A percentile compares a stretch with the other conserved stretches of the same genome.
Conservation (phyloP, 2,329 filamentous ascomycete genomes). For the Sporothrix euskadiensis region DNA sequence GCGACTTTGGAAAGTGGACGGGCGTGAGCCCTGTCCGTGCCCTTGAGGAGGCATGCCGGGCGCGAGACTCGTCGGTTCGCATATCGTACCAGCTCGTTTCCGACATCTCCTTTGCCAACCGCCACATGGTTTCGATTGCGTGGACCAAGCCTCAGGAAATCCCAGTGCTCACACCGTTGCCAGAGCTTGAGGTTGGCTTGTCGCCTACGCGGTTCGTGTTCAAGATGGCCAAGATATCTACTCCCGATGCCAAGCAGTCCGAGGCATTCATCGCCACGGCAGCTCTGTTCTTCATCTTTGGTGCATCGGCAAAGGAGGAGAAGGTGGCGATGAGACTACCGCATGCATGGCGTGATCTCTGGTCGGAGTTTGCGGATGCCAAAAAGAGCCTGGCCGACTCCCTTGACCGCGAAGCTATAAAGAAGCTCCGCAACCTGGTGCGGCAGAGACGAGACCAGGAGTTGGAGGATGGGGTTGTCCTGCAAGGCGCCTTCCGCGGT, state of each 20-base stretch:
- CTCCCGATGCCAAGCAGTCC: conserved; percentile 75
- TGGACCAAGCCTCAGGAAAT: conserved; percentile 75
- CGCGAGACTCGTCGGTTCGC: conserved; percentile 70
- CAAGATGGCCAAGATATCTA: conserved; percentile 73
- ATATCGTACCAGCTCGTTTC: conserved; percentile 71
- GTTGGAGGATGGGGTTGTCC: conserved; percentile 70
- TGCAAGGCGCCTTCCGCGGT: conserved; percentile 74
- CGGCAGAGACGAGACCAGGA: conserved; percentile 68
- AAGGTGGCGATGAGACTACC: conserved; percentile 80
- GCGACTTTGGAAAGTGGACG: conserved; percentile 81
- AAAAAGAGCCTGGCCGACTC: conserved; percentile 71
- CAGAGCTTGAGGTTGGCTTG: conserved; percentile 49
- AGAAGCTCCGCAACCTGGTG: conserved; percentile 68
- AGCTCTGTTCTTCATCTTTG: conserved; percentile 79
- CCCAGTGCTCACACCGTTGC: conserved; percentile 41
- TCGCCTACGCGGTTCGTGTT: conserved; percentile 60
- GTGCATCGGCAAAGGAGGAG: conserved; percentile 76
- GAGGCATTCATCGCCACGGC: conserved; percentile 82
- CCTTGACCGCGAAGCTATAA: conserved; percentile 67
- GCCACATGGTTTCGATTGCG: conserved; percentile 70
- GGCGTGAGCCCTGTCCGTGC: conserved; percentile 74
- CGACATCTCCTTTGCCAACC: conserved; percentile 70
- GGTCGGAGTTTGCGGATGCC: conserved; percentile 71
- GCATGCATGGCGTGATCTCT: conserved; percentile 79
- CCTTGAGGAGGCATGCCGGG: conserved; percentile 83